Conservation (phyloP, 495 filamentous ascomycete genomes). For the Podospora tetraspora region DNA sequence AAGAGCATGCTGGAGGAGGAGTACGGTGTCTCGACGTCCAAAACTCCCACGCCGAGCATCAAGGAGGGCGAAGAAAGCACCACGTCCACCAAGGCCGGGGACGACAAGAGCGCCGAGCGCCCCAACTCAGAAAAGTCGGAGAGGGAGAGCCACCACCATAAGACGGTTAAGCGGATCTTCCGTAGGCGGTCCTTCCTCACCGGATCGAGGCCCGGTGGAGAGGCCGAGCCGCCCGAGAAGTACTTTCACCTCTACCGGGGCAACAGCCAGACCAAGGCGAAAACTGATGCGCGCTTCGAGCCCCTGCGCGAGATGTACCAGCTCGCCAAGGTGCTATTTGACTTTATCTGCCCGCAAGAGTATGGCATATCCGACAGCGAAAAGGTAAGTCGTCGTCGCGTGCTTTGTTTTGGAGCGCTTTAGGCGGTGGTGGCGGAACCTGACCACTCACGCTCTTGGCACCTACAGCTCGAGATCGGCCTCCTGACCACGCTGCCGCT, state of each 20-base stretch:
- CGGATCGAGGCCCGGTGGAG: slow-evolving; percentile 31
- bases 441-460: slow-evolving; percentile 9
- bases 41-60: slow-evolving; percentile 30
- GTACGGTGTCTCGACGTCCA: slow-evolving; percentile 36
- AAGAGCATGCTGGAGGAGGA: slow-evolving; percentile 62
- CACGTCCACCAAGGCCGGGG: not conserved
- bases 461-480: slow-evolving; percentile 73
- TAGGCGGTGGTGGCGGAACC: not conserved
- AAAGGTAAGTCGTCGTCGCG: slow-evolving; percentile 47
- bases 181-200: slow-evolving; percentile 47
- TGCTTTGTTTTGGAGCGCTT: slow-evolving; percentile 1
- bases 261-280: slow-evolving; percentile 68
- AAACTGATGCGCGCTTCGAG: slow-evolving; percentile 75
- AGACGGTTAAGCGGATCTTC: slow-evolving; percentile 49
- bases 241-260: slow-evolving; percentile 88
- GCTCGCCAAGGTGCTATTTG: slow-evolving; percentile 89
- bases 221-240: slow-evolving; percentile 50
- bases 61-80: slow-evolving; percentile 33
- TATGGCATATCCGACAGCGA: slow-evolving; percentile 92
- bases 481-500: slow-evolving; percentile 88
- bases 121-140: slow-evolving; percentile 33
- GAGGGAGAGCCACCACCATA: slow-evolving; percentile 23
- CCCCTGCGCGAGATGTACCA: slow-evolving; percentile 90
- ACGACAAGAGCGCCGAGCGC: slow-evolving; percentile 5
- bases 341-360: slow-evolving; percentile 97